Evolutionary conservation across 2,329 filamentous ascomycete genomes (phyloP), one percentile per base, ranked within the genome.

Genomic region (Pestalotiopsis sp.): DNA sequence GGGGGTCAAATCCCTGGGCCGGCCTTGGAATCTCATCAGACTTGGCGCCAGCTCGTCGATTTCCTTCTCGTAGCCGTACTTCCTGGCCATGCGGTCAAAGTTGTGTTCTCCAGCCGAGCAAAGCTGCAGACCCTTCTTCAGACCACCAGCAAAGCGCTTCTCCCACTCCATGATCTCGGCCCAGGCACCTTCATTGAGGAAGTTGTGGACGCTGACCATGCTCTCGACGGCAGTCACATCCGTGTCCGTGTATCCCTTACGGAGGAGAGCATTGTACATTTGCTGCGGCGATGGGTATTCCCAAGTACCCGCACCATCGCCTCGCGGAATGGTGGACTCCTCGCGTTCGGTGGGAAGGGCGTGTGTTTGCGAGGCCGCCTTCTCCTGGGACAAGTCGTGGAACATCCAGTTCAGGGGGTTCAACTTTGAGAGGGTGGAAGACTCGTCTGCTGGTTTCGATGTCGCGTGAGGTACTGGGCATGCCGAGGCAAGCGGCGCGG

Each of bases 171-270:
- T 87, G 77, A 99, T 97, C 85, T 99, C 96, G 20, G 89, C 88
- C 96, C 96, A 99, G 7, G 96, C 96, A 72, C 96, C 96, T 80
- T 99, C 96, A 79, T 99, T 99, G 69, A 99, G 82, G 77, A 98
- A 98, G 82, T 99, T 99, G 85, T 99, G 96, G 12, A 98, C 94
- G 0, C 94, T 92, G 5, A 99, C 96, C 96, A 99, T 99, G 77
- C 92, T 91, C 81, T 98, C 95, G 14, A 99, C 95, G 3, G 95
- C 94, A 23, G 95, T 96, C 67, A 94, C 89, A 68, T 97, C 95
- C 0, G 96, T 98, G 79, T 98, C 95, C 0, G 92, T 94, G 81
- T 98, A 96, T 69, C 96, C 96, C 82, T 99, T 99, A 72, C 96
- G 92, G 70, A 98, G 84, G 82, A 99, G 92, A 7, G 96, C 96